phyloP scores from a whole-genome alignment of 2,329 filamentous ascomycete species.

The Epicoccum nigrum region DNA sequence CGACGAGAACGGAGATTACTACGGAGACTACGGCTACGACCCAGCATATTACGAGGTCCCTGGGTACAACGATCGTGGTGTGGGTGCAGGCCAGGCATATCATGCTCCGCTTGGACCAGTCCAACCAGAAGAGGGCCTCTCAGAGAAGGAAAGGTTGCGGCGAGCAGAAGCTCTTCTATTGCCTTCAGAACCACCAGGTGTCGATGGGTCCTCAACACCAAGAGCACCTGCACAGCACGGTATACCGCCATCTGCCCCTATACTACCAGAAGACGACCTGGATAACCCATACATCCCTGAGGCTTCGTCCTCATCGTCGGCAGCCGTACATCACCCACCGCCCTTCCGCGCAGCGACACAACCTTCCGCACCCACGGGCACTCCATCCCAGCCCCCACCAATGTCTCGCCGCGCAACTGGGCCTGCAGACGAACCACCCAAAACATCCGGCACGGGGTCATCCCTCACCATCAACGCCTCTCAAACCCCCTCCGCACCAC shows the following conservation, averaged over 20 bases:
- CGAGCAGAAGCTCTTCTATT: constrained; percentile 79
- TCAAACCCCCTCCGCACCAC: constrained; percentile 11
- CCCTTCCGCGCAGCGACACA: constrained; percentile 29
- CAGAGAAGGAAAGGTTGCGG: constrained; percentile 82
- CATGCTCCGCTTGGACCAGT: constrained; percentile 60
- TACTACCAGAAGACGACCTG: constrained; percentile 41
- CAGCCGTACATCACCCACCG: constrained; percentile 32
- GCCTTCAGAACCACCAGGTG: constrained; percentile 75
- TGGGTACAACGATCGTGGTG: constrained; percentile 35
- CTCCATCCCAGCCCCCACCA: constrained; percentile 11
- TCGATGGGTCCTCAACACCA: constrained; percentile 51
- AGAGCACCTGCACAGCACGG: constrained; percentile 38
- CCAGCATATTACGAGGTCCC: constrained; percentile 38
- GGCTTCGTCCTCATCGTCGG: constrained; percentile 30
- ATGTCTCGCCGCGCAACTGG: constrained; percentile 24
- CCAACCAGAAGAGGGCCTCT: constrained; percentile 65
- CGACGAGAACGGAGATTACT: constrained; percentile 40
- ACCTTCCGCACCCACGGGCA: constrained; percentile 16
- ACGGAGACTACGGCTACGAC: constrained; percentile 41
- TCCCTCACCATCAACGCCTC: constrained; percentile 33
- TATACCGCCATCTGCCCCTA: constrained; percentile 45
- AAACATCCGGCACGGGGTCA: constrained; percentile 27
- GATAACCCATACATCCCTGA: constrained; percentile 29
- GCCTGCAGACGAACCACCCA: constrained; percentile 19
- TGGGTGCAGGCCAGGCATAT: constrained; percentile 54